Percentiles rank a stretch among this genome's conserved stretches.
Conservation (phyloP, 1,284 basidiomycete species). For the Trametes hirsuta region DNA sequence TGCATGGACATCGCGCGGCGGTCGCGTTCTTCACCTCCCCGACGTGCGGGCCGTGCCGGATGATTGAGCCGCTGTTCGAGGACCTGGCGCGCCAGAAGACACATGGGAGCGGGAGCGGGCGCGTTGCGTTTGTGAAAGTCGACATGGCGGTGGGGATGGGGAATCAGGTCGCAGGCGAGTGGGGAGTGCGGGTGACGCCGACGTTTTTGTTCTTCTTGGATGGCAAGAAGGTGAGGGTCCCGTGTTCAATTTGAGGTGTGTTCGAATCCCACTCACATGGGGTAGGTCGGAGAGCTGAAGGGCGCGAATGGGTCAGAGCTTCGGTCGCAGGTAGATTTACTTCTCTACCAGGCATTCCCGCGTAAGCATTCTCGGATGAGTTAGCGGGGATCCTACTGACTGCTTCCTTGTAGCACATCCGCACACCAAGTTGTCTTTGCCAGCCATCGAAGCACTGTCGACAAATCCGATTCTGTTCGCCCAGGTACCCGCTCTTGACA, state of each 20-base stretch:
- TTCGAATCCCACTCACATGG: neutral
- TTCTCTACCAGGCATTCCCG: slow-evolving; percentile 77
- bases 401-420: slow-evolving; percentile 61
- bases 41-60: slow-evolving; percentile 64
- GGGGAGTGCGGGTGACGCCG: slow-evolving; percentile 77
- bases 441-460: slow-evolving; percentile 65
- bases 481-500: slow-evolving; percentile 71
- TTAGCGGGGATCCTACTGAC: neutral
- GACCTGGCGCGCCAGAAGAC: slow-evolving; percentile 49
- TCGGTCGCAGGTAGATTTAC: slow-evolving; percentile 68
- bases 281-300: slow-evolving; percentile 69
- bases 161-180: slow-evolving; percentile 60
- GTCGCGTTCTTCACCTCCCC: slow-evolving; percentile 69
- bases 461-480: slow-evolving; percentile 78
- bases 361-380: slow-evolving; percentile 50
- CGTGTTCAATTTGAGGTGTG: neutral
- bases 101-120: slow-evolving; percentile 36
- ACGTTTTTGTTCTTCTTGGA: slow-evolving; percentile 86
- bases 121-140: slow-evolving; percentile 77
- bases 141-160: slow-evolving; percentile 76
- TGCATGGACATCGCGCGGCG: slow-evolving; percentile 54
- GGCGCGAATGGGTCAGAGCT: slow-evolving; percentile 74
- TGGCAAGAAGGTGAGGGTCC: slow-evolving; percentile 62
- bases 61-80: slow-evolving; percentile 68
- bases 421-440: slow-evolving; percentile 66